These are phyloP conservation scores for Colletotrichum spaethianum DNA, from an alignment of 2,329 filamentous ascomycete species.

Conservation along the genomic window DNA sequence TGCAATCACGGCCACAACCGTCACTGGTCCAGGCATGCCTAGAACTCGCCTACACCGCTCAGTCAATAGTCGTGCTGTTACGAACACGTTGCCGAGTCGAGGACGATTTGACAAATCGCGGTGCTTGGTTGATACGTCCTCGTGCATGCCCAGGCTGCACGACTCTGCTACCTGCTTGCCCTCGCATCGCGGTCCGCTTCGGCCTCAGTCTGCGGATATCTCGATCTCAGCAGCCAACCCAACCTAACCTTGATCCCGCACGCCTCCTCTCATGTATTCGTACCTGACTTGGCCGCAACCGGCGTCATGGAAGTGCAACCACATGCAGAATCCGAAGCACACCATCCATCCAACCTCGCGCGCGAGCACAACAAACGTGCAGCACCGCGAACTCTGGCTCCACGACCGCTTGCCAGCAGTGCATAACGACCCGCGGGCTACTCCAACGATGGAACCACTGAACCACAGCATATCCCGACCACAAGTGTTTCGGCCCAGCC, in stretches of 20 bases:
- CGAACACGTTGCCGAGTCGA: not conserved
- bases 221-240: conserved; percentile 20
- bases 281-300: conserved; percentile 37
- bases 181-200: conserved; percentile 10
- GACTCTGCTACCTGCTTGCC: not conserved
- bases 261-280: conserved; percentile 10
- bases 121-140: conserved; percentile 6
- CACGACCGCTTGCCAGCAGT: not conserved
- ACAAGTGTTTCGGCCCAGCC: conserved; percentile 23
- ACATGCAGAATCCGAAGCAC: conserved; percentile 24
- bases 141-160: not conserved
- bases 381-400: conserved; percentile 18
- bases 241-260: conserved; percentile 12
- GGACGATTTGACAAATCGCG: not conserved
- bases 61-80: not conserved
- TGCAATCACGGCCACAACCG: conserved; percentile 2
- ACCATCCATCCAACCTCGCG: not conserved
- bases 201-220: conserved; percentile 21
- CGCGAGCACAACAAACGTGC: not conserved
- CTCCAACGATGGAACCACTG: conserved; percentile 7
- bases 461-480: conserved; percentile 27
- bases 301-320: conserved; percentile 26
- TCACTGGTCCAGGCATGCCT: conserved; percentile 1
- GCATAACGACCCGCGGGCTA: conserved; percentile 4
- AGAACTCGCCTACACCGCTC: conserved; percentile 22